Evolutionary conservation across 345 rosid genomes (phyloP), one percentile per base, ranked within the genome.

Genomic region (Euphorbia tirucalli): DNA sequence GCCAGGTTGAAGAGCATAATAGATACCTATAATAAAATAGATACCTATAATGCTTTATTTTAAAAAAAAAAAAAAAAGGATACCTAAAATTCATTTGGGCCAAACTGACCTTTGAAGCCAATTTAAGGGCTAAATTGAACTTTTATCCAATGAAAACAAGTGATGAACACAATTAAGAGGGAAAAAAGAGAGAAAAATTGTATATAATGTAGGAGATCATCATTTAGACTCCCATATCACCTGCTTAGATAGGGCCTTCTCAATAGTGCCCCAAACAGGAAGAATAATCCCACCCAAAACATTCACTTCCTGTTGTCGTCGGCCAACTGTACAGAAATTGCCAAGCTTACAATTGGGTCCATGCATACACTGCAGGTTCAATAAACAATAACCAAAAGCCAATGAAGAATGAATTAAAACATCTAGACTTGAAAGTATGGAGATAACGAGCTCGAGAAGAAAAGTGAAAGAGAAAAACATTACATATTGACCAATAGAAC

Each of bases 201-300:
- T n/a, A n/a, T n/a, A n/a, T n/a, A n/a, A n/a, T 13, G 8, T 19
- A 65, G 46, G 28, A 44, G 28, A 19, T 52, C 19, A 16, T 61
- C 16, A n/a, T n/a, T n/a, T n/a, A 61, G 30, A 52, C 41, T 14
- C 65, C 39, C 13, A 58, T 71, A 44, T 71, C 72, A 90, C 99
- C 91, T 92, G 99, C 87, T 92, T 92, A 70, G 95, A 85, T 60
- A 95, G 93, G 76, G 97, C 97, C 84, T 87, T 90, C 85, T 90
- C 99, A 28, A 95, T 87, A 13, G 99, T 88, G 67, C 99, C 99
- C 99, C 99, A 95, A 41, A 95, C 87, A 44, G 99, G 97, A 82
- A 95, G 91, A 88, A 89, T 92, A 68, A 95, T 90, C 66, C 99
- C 99, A 67, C 99, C 99, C 77, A 95, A 85, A 76, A 95, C 90